Evolutionary conservation across 1,284 basidiomycete genomes (phyloP), one percentile per base, ranked within the genome.

Genomic region (Trichosporon sp.): DNA sequence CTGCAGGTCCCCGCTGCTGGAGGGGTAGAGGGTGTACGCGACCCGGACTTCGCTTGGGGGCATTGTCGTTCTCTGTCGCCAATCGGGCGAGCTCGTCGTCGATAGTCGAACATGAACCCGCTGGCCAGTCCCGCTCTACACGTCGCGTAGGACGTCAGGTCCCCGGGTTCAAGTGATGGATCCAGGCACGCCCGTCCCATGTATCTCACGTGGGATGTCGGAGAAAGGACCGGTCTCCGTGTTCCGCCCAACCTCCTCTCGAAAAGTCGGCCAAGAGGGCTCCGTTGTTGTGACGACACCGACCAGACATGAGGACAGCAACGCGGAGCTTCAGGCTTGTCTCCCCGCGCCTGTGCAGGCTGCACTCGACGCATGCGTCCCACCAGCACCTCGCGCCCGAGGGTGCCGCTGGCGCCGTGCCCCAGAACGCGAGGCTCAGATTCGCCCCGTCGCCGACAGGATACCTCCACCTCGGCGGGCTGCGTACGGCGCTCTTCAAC

Each of bases 361-460:
- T 35, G 59, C 59, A 63, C 35, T 63, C 59, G 32, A 63, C 59
- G 31, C 59, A 63, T 35, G 59, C 59, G 31, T 16, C 14, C 5
- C 59, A 63, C 59, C 14, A 32, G 32, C 59, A 63, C 35, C 59
- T 63, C 59, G 59, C 59, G 32, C 64, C 64, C 12, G 61, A 63
- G 16, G n/a, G 11, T 19, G 37, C 32, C 19, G 16, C 64, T 3
- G 64, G 37, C 21, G 64, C 38, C n/a, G 21, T 43, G 40, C 37
- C 38, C 19, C 35, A 26, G 38, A 63, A 63, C 59, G 77, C 81
- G 7, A 79, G 86, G 66, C 78, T 99, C 7, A 91, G 96, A 6
- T 99, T 99, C 83, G 96, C 96, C 0, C 96, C 97, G 0, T 98
- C 96, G 0, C 97, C 97, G 0, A 99, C 97, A 0, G 96, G 97